Evolutionary conservation across 2,329 filamentous ascomycete genomes (phyloP).

Genomic region (Xylaria sp.): DNA sequence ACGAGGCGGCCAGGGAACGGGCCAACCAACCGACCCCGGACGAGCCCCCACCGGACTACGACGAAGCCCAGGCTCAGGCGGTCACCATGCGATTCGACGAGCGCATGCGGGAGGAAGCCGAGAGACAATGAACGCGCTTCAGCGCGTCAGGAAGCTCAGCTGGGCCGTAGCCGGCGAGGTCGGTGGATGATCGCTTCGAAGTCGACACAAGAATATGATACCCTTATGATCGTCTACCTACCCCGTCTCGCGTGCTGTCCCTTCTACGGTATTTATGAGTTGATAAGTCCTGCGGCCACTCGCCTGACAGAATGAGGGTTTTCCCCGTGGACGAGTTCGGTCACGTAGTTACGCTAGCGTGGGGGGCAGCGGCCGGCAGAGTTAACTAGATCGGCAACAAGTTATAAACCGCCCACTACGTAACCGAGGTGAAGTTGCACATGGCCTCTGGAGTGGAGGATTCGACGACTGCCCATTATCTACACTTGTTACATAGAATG

Average conservation of each 20-base stretch:
- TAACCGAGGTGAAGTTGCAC: too few species aligned
- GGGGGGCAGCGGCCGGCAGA: too few species aligned
- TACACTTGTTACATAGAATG: too few species aligned
- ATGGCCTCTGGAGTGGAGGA: too few species aligned
- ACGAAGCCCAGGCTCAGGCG: constrained; percentile 81
- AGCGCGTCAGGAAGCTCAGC: constrained; percentile 30
- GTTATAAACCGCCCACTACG: too few species aligned
- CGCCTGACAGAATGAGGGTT: neutral
- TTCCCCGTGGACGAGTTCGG: too few species aligned
- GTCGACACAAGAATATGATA: constrained; percentile 28
- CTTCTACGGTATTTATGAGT: neutral
- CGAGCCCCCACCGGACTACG: constrained; percentile 89
- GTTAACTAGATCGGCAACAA: too few species aligned
- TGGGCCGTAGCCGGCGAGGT: constrained; percentile 3
- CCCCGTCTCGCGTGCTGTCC: neutral
- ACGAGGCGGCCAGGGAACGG: constrained; percentile 29
- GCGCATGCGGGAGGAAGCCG: constrained; percentile 73
- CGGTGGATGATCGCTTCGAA: constrained; percentile 12
- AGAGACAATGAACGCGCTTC: constrained; percentile 51
- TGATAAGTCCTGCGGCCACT: neutral
- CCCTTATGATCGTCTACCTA: constrained; percentile 9
- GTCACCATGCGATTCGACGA: constrained; percentile 64
- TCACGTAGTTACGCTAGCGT: too few species aligned
- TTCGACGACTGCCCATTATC: too few species aligned
- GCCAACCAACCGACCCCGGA: constrained; percentile 50